Evolutionary conservation across 768 basidiomycete genomes (phyloP).

Genomic region (Tulasnella sp.): DNA sequence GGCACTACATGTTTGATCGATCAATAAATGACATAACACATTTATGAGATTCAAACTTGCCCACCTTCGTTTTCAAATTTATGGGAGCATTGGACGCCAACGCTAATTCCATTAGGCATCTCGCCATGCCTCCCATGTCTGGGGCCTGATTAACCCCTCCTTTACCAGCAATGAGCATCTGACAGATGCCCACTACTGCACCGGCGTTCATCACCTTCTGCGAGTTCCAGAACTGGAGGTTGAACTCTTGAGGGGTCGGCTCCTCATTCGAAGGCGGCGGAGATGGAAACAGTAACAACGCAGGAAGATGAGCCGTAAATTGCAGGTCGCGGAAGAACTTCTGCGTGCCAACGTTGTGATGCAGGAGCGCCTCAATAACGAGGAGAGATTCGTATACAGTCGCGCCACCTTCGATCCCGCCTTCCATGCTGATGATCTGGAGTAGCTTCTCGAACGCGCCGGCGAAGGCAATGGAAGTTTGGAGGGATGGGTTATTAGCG

Average conservation of each 20-base stretch:
- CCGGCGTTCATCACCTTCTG: slow-evolving; percentile 76
- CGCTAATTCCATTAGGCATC: slow-evolving; percentile 77
- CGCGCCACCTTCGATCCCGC: slow-evolving; percentile 83
- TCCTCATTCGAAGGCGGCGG: slow-evolving; percentile 40
- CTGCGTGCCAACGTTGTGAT: slow-evolving; percentile 95
- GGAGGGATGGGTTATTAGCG: slow-evolving; percentile 82
- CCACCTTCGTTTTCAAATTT: slow-evolving; percentile 71
- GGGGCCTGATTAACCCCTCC: slow-evolving; percentile 32
- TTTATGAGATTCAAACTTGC: not conserved
- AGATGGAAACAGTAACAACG: slow-evolving; percentile 59
- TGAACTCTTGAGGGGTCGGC: slow-evolving; percentile 73
- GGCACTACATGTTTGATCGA: slow-evolving; percentile 30
- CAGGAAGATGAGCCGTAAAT: slow-evolving; percentile 54
- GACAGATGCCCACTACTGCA: slow-evolving; percentile 71
- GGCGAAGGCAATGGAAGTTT: slow-evolving; percentile 93
- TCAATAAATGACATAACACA: not conserved
- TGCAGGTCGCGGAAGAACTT: slow-evolving; percentile 92
- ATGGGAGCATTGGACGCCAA: slow-evolving; percentile 92
- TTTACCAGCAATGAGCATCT: slow-evolving; percentile 55
- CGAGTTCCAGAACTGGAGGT: slow-evolving; percentile 91
- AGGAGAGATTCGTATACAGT: slow-evolving; percentile 76
- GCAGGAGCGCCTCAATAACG: slow-evolving; percentile 74
- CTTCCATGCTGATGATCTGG: slow-evolving; percentile 74
- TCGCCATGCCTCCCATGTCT: slow-evolving; percentile 35
- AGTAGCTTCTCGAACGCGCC: slow-evolving; percentile 95